phyloP scores from a whole-genome alignment of 129 eudicot genomes.

The Tanacetum coccineum region DNA sequence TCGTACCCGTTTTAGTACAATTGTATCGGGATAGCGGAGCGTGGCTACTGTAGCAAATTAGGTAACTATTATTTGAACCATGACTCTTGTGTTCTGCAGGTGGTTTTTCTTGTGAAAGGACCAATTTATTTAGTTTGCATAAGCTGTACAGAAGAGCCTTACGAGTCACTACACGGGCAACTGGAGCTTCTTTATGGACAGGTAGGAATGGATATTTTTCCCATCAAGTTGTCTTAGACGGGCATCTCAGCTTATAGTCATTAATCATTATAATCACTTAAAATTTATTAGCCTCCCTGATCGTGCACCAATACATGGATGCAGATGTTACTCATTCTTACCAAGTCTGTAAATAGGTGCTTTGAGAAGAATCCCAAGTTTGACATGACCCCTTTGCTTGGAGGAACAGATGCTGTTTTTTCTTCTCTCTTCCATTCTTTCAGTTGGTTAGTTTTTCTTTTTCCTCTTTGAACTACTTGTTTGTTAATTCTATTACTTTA shows the following conservation, averaged over 20 bases:
- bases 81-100: slow-evolving; percentile 16
- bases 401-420: slow-evolving; percentile 94
- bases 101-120: slow-evolving; percentile 74
- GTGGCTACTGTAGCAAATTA: too few species aligned
- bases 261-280: not conserved
- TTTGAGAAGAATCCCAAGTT: slow-evolving; percentile 95
- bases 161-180: slow-evolving; percentile 81
- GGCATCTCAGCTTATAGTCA: not conserved
- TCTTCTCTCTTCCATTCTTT: slow-evolving; percentile 96
- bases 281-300: not conserved
- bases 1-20: too few species aligned
- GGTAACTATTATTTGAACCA: not conserved
- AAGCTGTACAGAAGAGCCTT: slow-evolving; percentile 97
- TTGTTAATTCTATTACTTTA: not conserved
- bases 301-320: not conserved
- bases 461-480: not conserved
- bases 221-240: not conserved
- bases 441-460: slow-evolving; percentile 58
- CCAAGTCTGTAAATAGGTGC: slow-evolving; percentile 89
- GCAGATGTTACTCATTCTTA: slow-evolving; percentile 97
- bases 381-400: slow-evolving; percentile 97
- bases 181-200: slow-evolving; percentile 90
- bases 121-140: slow-evolving; percentile 97
- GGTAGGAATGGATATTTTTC: slow-evolving; percentile 37
- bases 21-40: too few species aligned